Percentiles rank a stretch among this genome's conserved stretches.
Evolutionary conservation across 2,329 filamentous ascomycete species (phyloP).

Genomic region (Colletotrichum tabaci): DNA sequence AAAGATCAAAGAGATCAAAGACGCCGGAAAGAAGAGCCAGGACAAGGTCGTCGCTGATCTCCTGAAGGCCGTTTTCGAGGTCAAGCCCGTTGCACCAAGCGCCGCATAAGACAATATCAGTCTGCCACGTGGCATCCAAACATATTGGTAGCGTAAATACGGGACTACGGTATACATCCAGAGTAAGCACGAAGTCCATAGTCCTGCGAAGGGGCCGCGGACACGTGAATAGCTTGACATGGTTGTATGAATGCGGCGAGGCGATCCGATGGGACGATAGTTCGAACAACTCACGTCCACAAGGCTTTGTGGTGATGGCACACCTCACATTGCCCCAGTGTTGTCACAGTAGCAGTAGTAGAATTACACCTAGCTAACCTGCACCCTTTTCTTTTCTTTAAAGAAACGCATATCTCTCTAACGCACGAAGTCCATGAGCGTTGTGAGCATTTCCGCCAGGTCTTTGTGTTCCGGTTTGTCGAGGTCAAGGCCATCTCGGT

Average conservation of each 20-base stretch:
- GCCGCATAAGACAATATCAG: slow-evolving; percentile 42
- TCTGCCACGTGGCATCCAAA: slow-evolving; percentile 2
- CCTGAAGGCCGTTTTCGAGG: slow-evolving; percentile 86
- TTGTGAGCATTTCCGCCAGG: slow-evolving; percentile 68
- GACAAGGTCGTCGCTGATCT: slow-evolving; percentile 86
- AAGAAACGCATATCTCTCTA: slow-evolving; percentile 15
- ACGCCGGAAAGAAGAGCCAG: slow-evolving; percentile 84
- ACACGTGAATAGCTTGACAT: not conserved
- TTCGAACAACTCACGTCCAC: not conserved
- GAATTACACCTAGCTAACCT: slow-evolving; percentile 15
- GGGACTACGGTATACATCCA: not conserved
- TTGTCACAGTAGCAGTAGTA: not conserved
- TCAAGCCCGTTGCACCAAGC: slow-evolving; percentile 76
- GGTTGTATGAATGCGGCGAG: not conserved
- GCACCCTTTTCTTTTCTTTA: not conserved
- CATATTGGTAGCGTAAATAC: slow-evolving; percentile 1
- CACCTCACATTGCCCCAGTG: not conserved
- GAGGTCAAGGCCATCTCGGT: slow-evolving; percentile 67
- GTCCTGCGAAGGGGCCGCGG: not conserved
- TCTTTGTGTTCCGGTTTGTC: slow-evolving; percentile 73
- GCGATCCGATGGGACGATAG: not conserved
- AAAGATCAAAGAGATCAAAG: slow-evolving; percentile 87
- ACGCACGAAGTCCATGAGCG: slow-evolving; percentile 66
- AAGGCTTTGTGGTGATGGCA: not conserved
- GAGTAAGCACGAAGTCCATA: not conserved